A percentile compares a stretch with the other conserved stretches of the same genome.
These are phyloP conservation scores for Lathyrus oleraceus DNA, from an alignment of 306 rosid species.

Conservation along the genomic window DNA sequence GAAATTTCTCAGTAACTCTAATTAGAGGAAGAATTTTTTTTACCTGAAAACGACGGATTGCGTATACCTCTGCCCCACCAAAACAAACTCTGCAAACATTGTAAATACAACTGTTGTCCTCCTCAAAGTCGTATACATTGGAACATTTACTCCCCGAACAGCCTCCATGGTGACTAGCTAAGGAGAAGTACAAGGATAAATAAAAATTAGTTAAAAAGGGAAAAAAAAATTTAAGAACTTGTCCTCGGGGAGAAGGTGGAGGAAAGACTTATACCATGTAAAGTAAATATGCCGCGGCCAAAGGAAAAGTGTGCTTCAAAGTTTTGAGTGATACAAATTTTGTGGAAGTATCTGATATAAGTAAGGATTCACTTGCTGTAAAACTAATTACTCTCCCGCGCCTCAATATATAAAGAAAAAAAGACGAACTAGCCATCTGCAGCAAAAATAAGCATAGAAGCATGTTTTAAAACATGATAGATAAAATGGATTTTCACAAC, in stretches of 20 bases:
- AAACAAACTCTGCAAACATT: slow-evolving; percentile 75
- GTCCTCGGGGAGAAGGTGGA: not conserved
- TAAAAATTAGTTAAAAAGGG: slow-evolving; percentile 28
- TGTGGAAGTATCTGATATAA: slow-evolving; percentile 49
- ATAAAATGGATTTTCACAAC: slow-evolving; percentile 13
- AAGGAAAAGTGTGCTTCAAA: slow-evolving; percentile 76
- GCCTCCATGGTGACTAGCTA: slow-evolving; percentile 96
- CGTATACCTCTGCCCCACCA: slow-evolving; percentile 81
- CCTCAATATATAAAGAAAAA: slow-evolving; percentile 71
- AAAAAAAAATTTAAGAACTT: slow-evolving; percentile 7
- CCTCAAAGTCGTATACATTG: slow-evolving; percentile 96
- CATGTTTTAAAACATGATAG: slow-evolving; percentile 19
- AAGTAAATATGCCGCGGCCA: slow-evolving; percentile 85
- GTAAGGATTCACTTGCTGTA: slow-evolving; percentile 54
- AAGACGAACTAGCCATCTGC: slow-evolving; percentile 85
- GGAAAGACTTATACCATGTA: slow-evolving; percentile 65
- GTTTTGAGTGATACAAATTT: slow-evolving; percentile 70
- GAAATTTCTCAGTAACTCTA: not conserved
- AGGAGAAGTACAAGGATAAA: slow-evolving; percentile 48
- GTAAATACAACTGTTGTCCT: slow-evolving; percentile 94
- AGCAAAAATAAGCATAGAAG: slow-evolving; percentile 31
- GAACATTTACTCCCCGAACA: slow-evolving; percentile 97
- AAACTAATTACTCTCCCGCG: slow-evolving; percentile 76
- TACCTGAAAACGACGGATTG: slow-evolving; percentile 78
- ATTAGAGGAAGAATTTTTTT: slow-evolving; percentile 38